These are phyloP conservation scores for Parachaetomium inaequale DNA, from an alignment of 495 filamentous ascomycete genomes.

Conservation along the genomic window DNA sequence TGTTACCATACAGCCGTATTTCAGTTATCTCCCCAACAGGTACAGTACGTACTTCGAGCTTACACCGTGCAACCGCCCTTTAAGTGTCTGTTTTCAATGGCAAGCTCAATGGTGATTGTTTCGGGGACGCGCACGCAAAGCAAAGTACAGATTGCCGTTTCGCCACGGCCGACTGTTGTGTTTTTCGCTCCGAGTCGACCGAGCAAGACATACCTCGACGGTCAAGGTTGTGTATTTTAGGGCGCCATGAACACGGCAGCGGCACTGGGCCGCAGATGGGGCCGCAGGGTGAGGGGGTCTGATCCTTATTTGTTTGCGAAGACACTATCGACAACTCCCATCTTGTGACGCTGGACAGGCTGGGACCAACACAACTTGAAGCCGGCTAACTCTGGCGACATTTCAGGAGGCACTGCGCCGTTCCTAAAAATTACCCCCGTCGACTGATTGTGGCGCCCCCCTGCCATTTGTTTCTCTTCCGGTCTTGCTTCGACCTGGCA, in stretches of 20 bases:
- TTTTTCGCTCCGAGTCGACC: too few species aligned
- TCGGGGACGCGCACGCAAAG: too few species aligned
- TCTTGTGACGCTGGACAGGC: not conserved
- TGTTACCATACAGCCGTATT: too few species aligned
- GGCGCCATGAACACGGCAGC: slow-evolving; percentile 18
- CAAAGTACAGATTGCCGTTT: too few species aligned
- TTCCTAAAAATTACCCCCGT: not conserved
- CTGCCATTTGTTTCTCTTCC: not conserved
- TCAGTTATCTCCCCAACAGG: too few species aligned
- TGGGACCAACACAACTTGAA: not conserved
- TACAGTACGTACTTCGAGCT: too few species aligned
- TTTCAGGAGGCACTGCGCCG: not conserved
- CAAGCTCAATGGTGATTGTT: too few species aligned
- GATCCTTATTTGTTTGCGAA: not conserved
- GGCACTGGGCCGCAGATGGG: slow-evolving; percentile 27
- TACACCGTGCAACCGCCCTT: too few species aligned
- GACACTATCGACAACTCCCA: not conserved
- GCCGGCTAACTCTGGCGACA: not conserved
- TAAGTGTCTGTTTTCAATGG: too few species aligned
- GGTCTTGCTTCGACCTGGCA: not conserved
- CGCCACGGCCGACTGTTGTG: too few species aligned
- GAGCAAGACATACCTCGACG: too few species aligned
- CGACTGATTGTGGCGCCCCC: not conserved
- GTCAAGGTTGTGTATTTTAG: not conserved
- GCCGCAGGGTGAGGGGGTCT: slow-evolving; percentile 25